Evolutionary conservation across 352 stramenopile genomes (phyloP).

Genomic region (Globisporangium sylvaticum): DNA sequence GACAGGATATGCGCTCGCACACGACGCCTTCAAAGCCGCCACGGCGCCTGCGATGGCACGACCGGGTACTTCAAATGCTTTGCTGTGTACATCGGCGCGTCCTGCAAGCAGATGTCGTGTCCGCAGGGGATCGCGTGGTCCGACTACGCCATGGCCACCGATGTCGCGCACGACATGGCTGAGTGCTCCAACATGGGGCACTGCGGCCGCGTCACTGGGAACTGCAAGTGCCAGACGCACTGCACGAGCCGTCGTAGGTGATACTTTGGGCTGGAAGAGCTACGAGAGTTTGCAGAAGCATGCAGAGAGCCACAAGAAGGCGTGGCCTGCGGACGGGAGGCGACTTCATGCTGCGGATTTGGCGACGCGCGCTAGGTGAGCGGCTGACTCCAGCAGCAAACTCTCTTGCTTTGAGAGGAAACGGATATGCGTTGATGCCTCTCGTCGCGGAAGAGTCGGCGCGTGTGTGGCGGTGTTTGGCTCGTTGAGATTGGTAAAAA

Average conservation of each 20-base stretch:
- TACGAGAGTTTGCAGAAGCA: neutral
- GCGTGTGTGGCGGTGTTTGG: neutral
- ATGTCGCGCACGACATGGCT: constrained; percentile 12
- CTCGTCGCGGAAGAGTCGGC: no score
- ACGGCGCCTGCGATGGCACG: constrained; percentile 39
- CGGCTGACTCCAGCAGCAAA: neutral
- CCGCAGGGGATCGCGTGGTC: constrained; percentile 51
- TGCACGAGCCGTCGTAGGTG: constrained; percentile 84
- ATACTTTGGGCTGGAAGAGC: neutral
- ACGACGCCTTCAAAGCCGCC: constrained; percentile 65
- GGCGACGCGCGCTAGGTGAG: neutral
- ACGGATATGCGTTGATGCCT: neutral
- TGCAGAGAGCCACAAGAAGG: neutral
- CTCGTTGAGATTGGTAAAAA: neutral
- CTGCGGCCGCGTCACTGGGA: constrained; percentile 72
- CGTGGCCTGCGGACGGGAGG: neutral
- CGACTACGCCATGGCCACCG: constrained; percentile 36
- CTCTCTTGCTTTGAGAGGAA: neutral
- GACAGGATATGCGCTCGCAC: constrained; percentile 68
- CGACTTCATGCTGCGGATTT: neutral
- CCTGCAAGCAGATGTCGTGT: constrained; percentile 64
- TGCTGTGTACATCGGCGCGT: constrained; percentile 61
- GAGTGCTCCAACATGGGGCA: constrained; percentile 86
- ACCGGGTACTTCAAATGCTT: constrained; percentile 83
- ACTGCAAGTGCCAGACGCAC: constrained; percentile 62